Conservation (phyloP, 371 early-diverging fungal species). For the Mortierella sp. region DNA sequence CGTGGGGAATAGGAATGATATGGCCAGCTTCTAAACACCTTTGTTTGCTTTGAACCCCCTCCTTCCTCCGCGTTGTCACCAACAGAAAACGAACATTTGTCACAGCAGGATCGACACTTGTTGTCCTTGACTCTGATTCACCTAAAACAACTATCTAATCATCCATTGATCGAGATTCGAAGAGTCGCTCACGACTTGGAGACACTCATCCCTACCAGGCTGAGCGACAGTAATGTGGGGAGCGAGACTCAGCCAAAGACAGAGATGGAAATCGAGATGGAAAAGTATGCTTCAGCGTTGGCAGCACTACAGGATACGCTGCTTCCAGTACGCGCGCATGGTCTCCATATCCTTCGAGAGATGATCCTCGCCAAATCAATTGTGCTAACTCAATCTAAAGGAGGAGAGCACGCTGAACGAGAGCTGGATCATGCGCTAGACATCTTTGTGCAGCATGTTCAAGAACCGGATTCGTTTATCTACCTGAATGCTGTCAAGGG, state of each 20-base stretch:
- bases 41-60: not conserved
- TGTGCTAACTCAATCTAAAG: constrained; percentile 57
- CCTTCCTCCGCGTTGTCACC: not conserved
- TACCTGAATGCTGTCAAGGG: constrained; percentile 92
- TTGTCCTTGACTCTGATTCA: constrained; percentile 63
- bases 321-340: constrained; percentile 90
- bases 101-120: constrained; percentile 59
- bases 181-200: constrained; percentile 69
- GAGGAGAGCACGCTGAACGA: constrained; percentile 33
- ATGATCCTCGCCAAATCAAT: constrained; percentile 72
- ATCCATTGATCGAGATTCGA: constrained; percentile 62
- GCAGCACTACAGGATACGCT: constrained; percentile 81
- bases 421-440: constrained; percentile 73
- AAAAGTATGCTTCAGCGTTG: constrained; percentile 78
- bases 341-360: constrained; percentile 80
- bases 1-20: not conserved
- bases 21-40: not conserved
- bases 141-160: constrained; percentile 63
- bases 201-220: constrained; percentile 58
- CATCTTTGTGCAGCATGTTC: constrained; percentile 80
- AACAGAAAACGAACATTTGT: constrained; percentile 64
- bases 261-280: constrained; percentile 57
- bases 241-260: constrained; percentile 21
- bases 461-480: constrained; percentile 82
- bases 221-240: constrained; percentile 1